Percentiles rank a stretch among this genome's conserved stretches.
Conservation (phyloP, 75 land plant species). For the Sequoiadendron giganteum region DNA sequence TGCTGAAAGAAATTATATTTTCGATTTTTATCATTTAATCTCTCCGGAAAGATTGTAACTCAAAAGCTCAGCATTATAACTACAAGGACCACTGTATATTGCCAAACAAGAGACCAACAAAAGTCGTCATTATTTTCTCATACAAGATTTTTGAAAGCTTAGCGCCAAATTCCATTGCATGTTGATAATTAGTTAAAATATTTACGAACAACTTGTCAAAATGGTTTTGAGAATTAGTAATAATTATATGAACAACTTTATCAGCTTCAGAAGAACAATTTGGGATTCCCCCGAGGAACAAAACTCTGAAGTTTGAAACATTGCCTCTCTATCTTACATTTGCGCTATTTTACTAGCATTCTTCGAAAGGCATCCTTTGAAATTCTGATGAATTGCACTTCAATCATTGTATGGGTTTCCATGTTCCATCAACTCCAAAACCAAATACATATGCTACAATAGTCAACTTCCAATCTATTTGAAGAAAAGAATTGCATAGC, state of each 20-base stretch:
- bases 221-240: not conserved
- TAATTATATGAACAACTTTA: not conserved
- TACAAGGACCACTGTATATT: not conserved
- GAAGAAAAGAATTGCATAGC: not conserved
- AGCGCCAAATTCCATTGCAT: not conserved
- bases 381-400: not conserved
- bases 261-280: not conserved
- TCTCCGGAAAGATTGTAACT: not conserved
- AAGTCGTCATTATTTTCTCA: not conserved
- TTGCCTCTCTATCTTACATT: not conserved
- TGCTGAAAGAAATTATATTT: not conserved
- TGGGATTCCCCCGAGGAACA: not conserved
- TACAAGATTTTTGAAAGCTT: not conserved
- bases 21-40: not conserved
- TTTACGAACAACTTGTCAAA: not conserved
- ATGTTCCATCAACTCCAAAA: slow-evolving; percentile 7
- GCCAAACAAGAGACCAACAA: not conserved
- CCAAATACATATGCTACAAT: not conserved
- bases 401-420: not conserved
- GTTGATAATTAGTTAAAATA: not conserved
- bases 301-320: slow-evolving; percentile 4
- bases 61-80: not conserved
- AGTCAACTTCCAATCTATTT: not conserved
- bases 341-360: not conserved
- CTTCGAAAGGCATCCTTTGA: not conserved